Percentiles rank a stretch among this genome's conserved stretches.
Conservation (phyloP, 2,329 filamentous ascomycete genomes). For the Coleophoma cylindrospora region DNA sequence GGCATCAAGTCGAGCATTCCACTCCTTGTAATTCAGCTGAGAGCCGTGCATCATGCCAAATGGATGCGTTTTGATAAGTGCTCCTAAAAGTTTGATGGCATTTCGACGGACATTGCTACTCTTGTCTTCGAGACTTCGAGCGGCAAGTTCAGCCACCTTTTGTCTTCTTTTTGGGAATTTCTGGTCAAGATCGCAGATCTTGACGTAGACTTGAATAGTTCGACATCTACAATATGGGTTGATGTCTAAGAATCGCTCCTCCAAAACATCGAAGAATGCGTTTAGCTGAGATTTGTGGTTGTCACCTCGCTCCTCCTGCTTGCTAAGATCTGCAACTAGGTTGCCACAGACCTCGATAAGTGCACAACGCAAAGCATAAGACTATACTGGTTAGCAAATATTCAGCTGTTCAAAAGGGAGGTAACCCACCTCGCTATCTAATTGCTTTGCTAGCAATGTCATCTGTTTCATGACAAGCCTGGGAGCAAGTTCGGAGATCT, state of each 20-base stretch:
- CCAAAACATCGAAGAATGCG: conserved; percentile 93
- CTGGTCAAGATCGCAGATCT: conserved; percentile 87
- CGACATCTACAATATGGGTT: conserved; percentile 95
- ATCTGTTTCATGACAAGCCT: conserved; percentile 96
- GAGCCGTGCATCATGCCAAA: conserved; percentile 90
- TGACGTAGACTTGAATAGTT: conserved; percentile 88
- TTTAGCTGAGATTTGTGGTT: conserved; percentile 94
- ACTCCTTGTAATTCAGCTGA: conserved; percentile 78
- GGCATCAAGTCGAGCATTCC: conserved; percentile 74
- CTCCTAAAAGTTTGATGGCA: conserved; percentile 85
- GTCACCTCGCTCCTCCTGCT: conserved; percentile 84
- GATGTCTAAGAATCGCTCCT: conserved; percentile 92
- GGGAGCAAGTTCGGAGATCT: conserved; percentile 87
- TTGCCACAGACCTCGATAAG: conserved; percentile 97
- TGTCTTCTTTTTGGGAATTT: conserved; percentile 93
- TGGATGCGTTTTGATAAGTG: conserved; percentile 88
- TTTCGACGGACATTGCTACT: conserved; percentile 96
- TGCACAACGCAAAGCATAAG: conserved; percentile 88
- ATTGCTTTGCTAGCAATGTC: conserved; percentile 86
- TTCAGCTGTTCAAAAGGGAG: neutral
- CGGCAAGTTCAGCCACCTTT: conserved; percentile 79
- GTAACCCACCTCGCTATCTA: conserved; percentile 79
- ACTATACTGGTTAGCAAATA: conserved; percentile 40
- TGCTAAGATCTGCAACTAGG: conserved; percentile 84
- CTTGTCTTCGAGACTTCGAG: conserved; percentile 90